Percentiles rank a stretch among this genome's conserved stretches.
These are phyloP conservation scores for Botrytis tulipae DNA, from an alignment of 2,329 filamentous ascomycete species.

Conservation along the genomic window DNA sequence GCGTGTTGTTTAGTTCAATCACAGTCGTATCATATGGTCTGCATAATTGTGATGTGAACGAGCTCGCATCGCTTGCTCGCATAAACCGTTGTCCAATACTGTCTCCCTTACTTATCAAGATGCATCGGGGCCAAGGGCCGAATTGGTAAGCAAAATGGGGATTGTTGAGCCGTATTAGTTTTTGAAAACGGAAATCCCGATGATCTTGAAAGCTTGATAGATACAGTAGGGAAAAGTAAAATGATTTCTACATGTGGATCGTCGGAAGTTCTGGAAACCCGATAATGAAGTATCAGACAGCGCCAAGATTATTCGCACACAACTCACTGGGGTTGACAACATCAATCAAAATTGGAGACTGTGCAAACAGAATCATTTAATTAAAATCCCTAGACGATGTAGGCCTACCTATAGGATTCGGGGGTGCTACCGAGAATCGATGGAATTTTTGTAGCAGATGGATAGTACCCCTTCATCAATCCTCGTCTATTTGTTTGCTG, in stretches of 20 bases:
- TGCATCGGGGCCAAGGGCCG: conserved; percentile 17
- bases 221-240: neutral
- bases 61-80: conserved; percentile 15
- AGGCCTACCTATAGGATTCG: neutral
- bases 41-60: conserved; percentile 17
- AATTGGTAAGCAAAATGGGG: conserved; percentile 4
- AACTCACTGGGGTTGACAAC: neutral
- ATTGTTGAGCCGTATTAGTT: neutral
- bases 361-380: neutral
- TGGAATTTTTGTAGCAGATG: neutral
- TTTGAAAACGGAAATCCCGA: neutral
- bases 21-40: conserved; percentile 14
- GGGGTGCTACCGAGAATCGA: neutral
- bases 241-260: neutral
- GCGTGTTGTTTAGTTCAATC: conserved; percentile 4
- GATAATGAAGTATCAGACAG: neutral
- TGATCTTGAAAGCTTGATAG: neutral
- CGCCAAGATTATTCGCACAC: neutral
- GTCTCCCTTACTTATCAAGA: conserved; percentile 9
- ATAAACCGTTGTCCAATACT: conserved; percentile 11
- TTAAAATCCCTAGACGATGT: neutral
- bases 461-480: conserved; percentile 2
- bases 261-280: neutral
- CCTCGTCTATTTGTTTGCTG: conserved; percentile 7
- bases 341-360: neutral